Conservation (phyloP, 352 stramenopile species). For the Blastocystis sp. region DNA sequence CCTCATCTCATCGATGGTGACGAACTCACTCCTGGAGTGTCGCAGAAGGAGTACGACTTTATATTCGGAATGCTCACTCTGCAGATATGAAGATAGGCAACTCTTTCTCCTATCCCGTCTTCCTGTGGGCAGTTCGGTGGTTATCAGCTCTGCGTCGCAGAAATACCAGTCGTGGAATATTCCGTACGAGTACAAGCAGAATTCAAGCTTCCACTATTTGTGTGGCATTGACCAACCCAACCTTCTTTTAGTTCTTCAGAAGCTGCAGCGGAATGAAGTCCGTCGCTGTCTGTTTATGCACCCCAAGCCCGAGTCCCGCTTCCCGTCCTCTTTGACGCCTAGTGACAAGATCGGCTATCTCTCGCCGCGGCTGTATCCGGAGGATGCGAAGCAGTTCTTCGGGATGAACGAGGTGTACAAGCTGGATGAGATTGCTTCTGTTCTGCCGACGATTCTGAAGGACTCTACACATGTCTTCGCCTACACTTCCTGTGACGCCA, state of each 20-base stretch:
- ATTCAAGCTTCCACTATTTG: slow-evolving; percentile 71
- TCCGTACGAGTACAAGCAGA: slow-evolving; percentile 72
- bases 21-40: slow-evolving; percentile 57
- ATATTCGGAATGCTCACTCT: background rate
- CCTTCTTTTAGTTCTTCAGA: slow-evolving; percentile 60
- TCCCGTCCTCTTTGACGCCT: background rate
- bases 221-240: slow-evolving; percentile 67
- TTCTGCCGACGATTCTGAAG: slow-evolving; percentile 3
- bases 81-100: slow-evolving; percentile 68
- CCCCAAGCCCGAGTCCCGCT: slow-evolving; percentile 17
- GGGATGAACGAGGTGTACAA: slow-evolving; percentile 56
- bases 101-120: slow-evolving; percentile 58
- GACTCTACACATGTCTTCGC: background rate
- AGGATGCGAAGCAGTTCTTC: slow-evolving; percentile 70
- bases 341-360: slow-evolving; percentile 52
- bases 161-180: slow-evolving; percentile 73
- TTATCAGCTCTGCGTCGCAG: slow-evolving; percentile 49
- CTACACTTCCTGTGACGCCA: slow-evolving; percentile 7
- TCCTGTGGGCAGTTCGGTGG: slow-evolving; percentile 45
- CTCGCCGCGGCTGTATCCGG: slow-evolving; percentile 19
- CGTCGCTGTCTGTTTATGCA: slow-evolving; percentile 68
- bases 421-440: background rate
- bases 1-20: slow-evolving; percentile 65
- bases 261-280: slow-evolving; percentile 66
- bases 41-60: slow-evolving; percentile 47